phyloP scores from a whole-genome alignment of 2,329 filamentous ascomycete genomes.

The Hypoxylon sp. region DNA sequence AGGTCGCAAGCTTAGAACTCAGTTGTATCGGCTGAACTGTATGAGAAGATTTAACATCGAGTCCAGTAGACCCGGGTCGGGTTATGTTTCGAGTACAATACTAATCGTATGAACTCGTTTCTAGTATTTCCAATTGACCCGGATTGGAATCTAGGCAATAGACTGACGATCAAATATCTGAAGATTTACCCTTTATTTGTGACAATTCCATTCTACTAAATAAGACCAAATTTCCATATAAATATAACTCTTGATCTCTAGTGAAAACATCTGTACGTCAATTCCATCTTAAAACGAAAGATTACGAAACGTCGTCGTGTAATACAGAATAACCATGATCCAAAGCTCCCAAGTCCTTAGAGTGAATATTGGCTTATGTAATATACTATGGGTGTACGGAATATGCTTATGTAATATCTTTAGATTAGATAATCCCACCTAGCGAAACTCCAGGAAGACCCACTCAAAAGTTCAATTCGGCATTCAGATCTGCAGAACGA shows the following conservation, averaged over 20 bases:
- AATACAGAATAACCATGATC: not conserved
- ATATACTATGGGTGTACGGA: not conserved
- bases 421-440: slow-evolving; percentile 7
- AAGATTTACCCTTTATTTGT: not conserved
- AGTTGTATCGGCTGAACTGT: slow-evolving; percentile 46
- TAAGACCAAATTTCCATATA: not conserved
- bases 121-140: slow-evolving; percentile 9
- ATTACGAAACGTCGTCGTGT: not conserved
- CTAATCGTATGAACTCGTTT: slow-evolving; percentile 41
- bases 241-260: not conserved
- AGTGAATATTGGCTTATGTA: slow-evolving; percentile 1
- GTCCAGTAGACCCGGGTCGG: slow-evolving; percentile 40
- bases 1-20: slow-evolving; percentile 40
- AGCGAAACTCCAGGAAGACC: not conserved
- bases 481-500: slow-evolving; percentile 9
- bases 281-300: too few species aligned
- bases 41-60: slow-evolving; percentile 49
- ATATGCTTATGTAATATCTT: too few species aligned
- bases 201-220: not conserved
- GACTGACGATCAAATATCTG: slow-evolving; percentile 1
- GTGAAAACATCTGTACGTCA: too few species aligned
- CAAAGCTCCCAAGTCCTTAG: not conserved
- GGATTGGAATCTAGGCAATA: slow-evolving; percentile 10
- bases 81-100: slow-evolving; percentile 47
- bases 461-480: slow-evolving; percentile 23